Percentiles rank a stretch among this genome's conserved stretches.
Conservation (phyloP, 148 eudicot species). For the Camellia granthamiana region DNA sequence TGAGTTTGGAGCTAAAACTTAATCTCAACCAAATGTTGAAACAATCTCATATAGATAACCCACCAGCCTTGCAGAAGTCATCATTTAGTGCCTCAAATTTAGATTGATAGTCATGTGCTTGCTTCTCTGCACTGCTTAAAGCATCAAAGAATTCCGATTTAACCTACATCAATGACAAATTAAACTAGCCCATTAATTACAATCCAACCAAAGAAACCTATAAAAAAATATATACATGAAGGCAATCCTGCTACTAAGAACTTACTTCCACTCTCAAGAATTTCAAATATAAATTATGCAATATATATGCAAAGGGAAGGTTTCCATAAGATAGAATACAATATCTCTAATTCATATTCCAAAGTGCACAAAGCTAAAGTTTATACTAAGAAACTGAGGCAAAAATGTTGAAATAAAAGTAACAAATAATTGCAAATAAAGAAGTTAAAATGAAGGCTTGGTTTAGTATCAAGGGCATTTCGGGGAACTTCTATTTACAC, state of each 20-base stretch:
- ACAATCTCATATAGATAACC: constrained; percentile 1
- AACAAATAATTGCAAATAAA: no score
- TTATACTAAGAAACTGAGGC: no score
- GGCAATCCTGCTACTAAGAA: background rate
- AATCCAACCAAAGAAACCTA: background rate
- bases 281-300: background rate
- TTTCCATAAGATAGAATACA: background rate
- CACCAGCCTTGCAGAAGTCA: constrained; percentile 68
- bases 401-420: background rate
- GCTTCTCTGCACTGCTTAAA: constrained; percentile 75
- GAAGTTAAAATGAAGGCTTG: no score
- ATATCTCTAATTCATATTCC: background rate
- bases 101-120: constrained; percentile 59
- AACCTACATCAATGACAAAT: constrained; percentile 43
- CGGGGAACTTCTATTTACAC: no score
- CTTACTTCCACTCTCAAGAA: background rate
- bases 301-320: background rate
- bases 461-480: no score
- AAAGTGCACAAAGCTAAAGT: background rate
- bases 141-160: constrained; percentile 87
- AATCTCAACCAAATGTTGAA: background rate
- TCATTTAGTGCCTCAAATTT: constrained; percentile 56
- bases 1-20: background rate
- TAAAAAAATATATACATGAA: background rate
- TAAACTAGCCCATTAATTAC: background rate